phyloP scores from a whole-genome alignment of 768 basidiomycete species.

The Podaxis sp. region DNA sequence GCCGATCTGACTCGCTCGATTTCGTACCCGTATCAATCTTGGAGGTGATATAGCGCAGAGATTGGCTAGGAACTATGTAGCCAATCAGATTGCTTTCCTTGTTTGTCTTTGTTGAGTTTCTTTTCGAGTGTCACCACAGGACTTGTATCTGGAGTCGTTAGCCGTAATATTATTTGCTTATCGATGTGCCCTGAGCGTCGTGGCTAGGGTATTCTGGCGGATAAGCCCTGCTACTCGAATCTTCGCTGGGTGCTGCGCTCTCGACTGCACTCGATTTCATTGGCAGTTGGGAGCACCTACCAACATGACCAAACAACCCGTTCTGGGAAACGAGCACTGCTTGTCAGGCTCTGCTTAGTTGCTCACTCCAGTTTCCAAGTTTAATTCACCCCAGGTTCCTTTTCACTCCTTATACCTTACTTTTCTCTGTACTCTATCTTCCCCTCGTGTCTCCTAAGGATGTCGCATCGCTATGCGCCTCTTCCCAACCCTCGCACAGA shows the following conservation, averaged over 20 bases:
- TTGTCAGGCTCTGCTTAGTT: background rate
- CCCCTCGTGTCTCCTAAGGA: conserved; percentile 16
- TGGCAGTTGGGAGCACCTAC: background rate
- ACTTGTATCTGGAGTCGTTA: no score
- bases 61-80: background rate
- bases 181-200: no score
- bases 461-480: conserved; percentile 64
- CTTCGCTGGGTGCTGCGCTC: background rate
- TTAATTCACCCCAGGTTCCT: background rate
- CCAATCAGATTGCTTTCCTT: background rate
- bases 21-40: background rate
- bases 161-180: no score
- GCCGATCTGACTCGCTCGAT: background rate
- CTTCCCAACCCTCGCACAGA: conserved; percentile 53
- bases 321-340: background rate
- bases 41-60: background rate
- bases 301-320: background rate
- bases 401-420: conserved; percentile 15
- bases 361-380: background rate
- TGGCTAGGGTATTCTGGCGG: no score
- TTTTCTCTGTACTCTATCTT: conserved; percentile 11
- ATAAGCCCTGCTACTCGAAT: no score
- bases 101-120: background rate
- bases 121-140: no score
- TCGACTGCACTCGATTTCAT: background rate